phyloP scores from a whole-genome alignment of 2,329 filamentous ascomycete genomes.

The Fusarium tricinctum region DNA sequence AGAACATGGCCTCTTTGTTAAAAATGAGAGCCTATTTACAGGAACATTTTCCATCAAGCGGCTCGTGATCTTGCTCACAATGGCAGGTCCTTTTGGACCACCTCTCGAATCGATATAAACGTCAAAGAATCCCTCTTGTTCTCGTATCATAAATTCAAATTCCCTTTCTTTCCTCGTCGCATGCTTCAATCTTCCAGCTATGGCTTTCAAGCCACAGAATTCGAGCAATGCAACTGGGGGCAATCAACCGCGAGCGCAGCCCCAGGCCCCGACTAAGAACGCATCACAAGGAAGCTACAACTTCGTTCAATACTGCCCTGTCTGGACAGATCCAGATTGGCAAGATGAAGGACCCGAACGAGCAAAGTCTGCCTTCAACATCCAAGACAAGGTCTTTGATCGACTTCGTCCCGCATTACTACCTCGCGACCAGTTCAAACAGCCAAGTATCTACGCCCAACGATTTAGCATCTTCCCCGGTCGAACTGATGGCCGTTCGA shows the following conservation, averaged over 20 bases:
- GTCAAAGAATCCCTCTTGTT: background rate
- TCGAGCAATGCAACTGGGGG: background rate
- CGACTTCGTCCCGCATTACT: conserved; percentile 46
- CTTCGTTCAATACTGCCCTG: conserved; percentile 40
- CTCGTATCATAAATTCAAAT: background rate
- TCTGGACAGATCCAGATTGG: conserved; percentile 51
- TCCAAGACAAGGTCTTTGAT: conserved; percentile 37
- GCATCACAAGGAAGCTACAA: conserved; percentile 13
- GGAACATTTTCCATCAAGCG: background rate
- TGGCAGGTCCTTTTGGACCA: background rate
- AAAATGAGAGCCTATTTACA: background rate
- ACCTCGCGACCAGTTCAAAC: conserved; percentile 37
- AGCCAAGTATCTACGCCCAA: conserved; percentile 49
- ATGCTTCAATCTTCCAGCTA: background rate
- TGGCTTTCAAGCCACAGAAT: conserved; percentile 11
- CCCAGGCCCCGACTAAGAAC: background rate
- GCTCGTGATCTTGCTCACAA: background rate
- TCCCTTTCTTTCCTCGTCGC: background rate
- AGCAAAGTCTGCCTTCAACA: conserved; percentile 22
- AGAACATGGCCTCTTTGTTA: conserved; percentile 9
- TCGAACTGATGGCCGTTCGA: conserved; percentile 50
- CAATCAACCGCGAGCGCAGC: background rate
- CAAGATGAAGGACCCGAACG: conserved; percentile 38
- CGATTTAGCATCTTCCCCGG: conserved; percentile 51
- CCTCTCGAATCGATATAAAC: background rate